Conservation (phyloP, 2,329 filamentous ascomycete genomes). For the Beauveria sp. region DNA sequence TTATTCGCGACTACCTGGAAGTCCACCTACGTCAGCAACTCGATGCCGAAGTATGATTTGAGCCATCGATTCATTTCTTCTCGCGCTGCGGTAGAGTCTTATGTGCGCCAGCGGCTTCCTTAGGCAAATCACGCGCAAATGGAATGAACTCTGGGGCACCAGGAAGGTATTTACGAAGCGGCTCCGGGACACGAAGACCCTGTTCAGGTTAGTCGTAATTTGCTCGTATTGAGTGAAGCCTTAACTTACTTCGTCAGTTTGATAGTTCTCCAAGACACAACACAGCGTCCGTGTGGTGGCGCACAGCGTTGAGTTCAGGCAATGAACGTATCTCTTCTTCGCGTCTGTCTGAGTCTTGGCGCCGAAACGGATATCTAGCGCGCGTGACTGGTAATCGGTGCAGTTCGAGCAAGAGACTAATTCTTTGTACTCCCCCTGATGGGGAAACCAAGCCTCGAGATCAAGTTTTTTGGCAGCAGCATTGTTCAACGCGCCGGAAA, state of each 20-base stretch:
- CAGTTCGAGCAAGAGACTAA: conserved; percentile 97
- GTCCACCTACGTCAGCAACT: too few relatives aligned
- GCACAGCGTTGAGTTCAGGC: conserved; percentile 81
- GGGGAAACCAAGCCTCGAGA: conserved; percentile 93
- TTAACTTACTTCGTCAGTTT: conserved; percentile 66
- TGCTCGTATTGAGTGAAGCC: not conserved
- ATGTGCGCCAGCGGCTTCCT: conserved; percentile 43
- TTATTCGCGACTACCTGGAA: too few relatives aligned
- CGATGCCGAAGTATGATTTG: not conserved
- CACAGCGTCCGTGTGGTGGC: conserved; percentile 89
- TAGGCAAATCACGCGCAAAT: conserved; percentile 77
- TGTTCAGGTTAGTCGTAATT: conserved; percentile 23
- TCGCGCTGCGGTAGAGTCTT: conserved; percentile 23
- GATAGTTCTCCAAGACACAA: conserved; percentile 95
- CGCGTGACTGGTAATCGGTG: conserved; percentile 92
- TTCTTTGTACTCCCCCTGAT: conserved; percentile 97
- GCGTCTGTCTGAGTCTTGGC: conserved; percentile 76
- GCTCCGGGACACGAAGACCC: conserved; percentile 74
- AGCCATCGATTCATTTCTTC: conserved; percentile 18
- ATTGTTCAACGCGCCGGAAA: conserved; percentile 88
- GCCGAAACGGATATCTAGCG: conserved; percentile 87
- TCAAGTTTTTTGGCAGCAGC: conserved; percentile 80
- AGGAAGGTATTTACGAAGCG: conserved; percentile 81
- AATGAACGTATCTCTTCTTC: conserved; percentile 89
- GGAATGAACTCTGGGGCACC: conserved; percentile 84